These are phyloP conservation scores for Tylopilus rubrobrunneus DNA, from an alignment of 768 basidiomycete species.

Conservation along the genomic window DNA sequence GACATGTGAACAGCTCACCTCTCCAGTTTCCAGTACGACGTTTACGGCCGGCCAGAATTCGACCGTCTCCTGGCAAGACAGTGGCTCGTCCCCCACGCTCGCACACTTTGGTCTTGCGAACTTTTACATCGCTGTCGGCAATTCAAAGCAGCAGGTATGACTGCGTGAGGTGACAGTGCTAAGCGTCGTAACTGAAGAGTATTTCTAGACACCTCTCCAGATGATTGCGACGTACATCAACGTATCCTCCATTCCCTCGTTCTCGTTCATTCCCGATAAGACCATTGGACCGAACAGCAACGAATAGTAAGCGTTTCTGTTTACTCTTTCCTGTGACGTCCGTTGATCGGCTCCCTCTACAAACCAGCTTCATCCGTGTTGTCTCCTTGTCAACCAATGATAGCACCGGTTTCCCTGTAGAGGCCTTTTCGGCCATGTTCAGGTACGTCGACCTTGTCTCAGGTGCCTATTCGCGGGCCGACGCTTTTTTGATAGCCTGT, in stretches of 20 bases:
- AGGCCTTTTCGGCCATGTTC: constrained; percentile 80
- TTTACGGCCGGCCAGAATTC: constrained; percentile 48
- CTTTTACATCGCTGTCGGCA: no score
- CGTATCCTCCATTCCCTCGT: no score
- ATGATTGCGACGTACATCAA: constrained; percentile 39
- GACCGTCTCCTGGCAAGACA: constrained; percentile 60
- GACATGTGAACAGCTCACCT: constrained; percentile 45
- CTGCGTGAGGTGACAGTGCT: background rate
- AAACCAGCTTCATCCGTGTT: no score
- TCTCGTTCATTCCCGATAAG: no score
- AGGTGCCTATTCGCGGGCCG: background rate
- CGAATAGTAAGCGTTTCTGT: no score
- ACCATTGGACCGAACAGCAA: no score
- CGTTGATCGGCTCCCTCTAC: no score
- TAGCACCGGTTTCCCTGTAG: constrained; percentile 36
- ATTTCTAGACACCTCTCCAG: constrained; percentile 55
- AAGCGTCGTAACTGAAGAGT: background rate
- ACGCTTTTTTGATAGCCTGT: constrained; percentile 41
- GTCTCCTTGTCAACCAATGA: no score
- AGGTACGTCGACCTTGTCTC: constrained; percentile 48
- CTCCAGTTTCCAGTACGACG: constrained; percentile 43
- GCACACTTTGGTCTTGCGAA: no score
- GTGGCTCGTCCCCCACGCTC: no score
- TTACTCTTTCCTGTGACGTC: no score
- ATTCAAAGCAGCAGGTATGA: constrained; percentile 54